A percentile compares a stretch with the other conserved stretches of the same genome.
Evolutionary conservation across 2,329 filamentous ascomycete species (phyloP).

Genomic region (Rugonectria rugulosa): DNA sequence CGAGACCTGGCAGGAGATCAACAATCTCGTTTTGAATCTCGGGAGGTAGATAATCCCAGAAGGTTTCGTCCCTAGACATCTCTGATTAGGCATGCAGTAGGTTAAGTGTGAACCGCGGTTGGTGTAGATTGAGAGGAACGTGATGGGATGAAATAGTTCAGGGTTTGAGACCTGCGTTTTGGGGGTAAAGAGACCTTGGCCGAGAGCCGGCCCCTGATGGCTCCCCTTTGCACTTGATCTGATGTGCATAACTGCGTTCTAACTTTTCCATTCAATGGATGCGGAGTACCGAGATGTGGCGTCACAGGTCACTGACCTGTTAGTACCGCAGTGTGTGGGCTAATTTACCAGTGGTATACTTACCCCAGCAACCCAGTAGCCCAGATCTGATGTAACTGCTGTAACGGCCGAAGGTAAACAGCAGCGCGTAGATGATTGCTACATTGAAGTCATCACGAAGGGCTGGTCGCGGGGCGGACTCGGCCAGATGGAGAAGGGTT

Average conservation of each 20-base stretch:
- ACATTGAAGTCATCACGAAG: too few relatives aligned
- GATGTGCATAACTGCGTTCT: not conserved
- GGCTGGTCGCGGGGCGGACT: too few relatives aligned
- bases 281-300: not conserved
- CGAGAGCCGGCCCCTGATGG: not conserved
- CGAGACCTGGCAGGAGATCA: slow-evolving; percentile 26
- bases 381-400: not conserved
- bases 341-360: not conserved
- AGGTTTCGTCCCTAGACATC: slow-evolving; percentile 24
- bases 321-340: not conserved
- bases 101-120: slow-evolving; percentile 23
- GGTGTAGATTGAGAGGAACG: slow-evolving; percentile 20
- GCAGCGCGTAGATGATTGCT: too few relatives aligned
- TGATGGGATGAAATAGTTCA: slow-evolving; percentile 17
- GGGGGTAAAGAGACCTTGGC: not conserved
- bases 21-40: slow-evolving; percentile 29
- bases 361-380: not conserved
- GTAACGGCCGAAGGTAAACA: not conserved
- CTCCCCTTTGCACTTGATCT: not conserved
- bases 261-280: not conserved
- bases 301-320: not conserved
- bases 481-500: too few relatives aligned
- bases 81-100: slow-evolving; percentile 20
- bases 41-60: slow-evolving; percentile 25
- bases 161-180: slow-evolving; percentile 15